Percentiles rank a stretch among this genome's conserved stretches.
These are phyloP conservation scores for Scutellaria galericulata DNA, from an alignment of 257 asterid species.

Conservation along the genomic window DNA sequence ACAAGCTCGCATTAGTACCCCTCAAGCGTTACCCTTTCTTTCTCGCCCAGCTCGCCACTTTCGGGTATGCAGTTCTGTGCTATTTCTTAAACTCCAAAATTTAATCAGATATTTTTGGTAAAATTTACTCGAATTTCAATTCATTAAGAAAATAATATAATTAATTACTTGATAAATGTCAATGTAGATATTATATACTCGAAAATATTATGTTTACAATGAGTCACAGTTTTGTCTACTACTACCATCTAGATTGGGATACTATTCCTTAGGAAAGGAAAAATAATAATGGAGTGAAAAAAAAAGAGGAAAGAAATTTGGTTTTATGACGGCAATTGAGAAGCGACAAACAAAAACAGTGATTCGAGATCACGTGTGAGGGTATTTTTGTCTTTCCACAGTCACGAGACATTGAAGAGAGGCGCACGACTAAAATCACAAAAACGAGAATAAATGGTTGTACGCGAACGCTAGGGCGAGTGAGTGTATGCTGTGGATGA, in stretches of 20 bases:
- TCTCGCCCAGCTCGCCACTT: constrained; percentile 94
- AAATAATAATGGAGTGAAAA: neutral
- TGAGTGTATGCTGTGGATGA: constrained; percentile 36
- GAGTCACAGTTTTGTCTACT: neutral
- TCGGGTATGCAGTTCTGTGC: constrained; percentile 58
- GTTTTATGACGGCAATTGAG: constrained; percentile 21
- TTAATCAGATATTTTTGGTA: neutral
- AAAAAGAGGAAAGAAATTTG: constrained; percentile 32
- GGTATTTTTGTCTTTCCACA: constrained; percentile 33
- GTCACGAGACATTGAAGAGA: constrained; percentile 2
- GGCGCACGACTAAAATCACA: constrained; percentile 27
- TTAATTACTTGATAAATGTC: no score
- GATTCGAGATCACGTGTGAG: constrained; percentile 30
- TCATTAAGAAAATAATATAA: neutral
- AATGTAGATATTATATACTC: no score
- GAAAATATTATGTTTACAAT: no score
- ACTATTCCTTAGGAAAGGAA: constrained; percentile 10
- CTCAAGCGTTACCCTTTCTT: constrained; percentile 86
- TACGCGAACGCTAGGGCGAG: constrained; percentile 25
- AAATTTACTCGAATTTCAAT: neutral
- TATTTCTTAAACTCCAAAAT: neutral
- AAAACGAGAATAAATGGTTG: constrained; percentile 23
- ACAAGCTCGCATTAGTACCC: constrained; percentile 92
- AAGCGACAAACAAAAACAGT: constrained; percentile 22
- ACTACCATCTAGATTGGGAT: constrained; percentile 2